phyloP scores from a whole-genome alignment of 495 filamentous ascomycete species.

The Beverwykella pulmonaria region DNA sequence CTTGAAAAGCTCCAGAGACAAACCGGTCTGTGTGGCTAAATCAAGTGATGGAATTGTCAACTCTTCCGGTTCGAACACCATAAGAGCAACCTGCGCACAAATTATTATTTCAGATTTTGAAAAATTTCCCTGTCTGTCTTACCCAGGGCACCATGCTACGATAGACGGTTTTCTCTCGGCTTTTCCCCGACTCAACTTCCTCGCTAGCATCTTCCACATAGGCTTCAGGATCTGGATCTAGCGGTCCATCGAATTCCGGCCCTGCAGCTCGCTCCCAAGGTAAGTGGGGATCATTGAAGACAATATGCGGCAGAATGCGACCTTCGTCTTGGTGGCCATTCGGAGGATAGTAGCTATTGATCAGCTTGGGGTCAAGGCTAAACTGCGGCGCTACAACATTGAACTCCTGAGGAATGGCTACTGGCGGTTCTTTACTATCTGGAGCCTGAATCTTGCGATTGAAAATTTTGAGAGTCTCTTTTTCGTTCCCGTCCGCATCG shows the following conservation, averaged over 20 bases:
- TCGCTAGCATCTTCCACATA: background rate
- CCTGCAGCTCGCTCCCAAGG: conserved; percentile 51
- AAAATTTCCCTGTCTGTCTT: no score
- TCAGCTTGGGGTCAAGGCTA: background rate
- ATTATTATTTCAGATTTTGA: background rate
- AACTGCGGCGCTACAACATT: conserved; percentile 6
- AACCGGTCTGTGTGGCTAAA: background rate
- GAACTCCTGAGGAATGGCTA: background rate
- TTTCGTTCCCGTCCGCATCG: background rate
- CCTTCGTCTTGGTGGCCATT: conserved; percentile 45
- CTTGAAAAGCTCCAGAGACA: background rate
- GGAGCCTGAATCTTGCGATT: background rate
- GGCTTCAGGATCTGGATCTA: background rate
- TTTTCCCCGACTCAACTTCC: background rate
- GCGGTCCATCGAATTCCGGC: background rate
- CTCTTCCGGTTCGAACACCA: background rate
- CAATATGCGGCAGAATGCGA: conserved; percentile 53
- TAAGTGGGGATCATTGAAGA: conserved; percentile 53
- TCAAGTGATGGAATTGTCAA: background rate
- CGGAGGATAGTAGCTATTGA: conserved; percentile 51
- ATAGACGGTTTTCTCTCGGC: background rate
- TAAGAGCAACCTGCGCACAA: background rate
- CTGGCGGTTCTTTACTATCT: background rate
- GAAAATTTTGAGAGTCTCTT: background rate
- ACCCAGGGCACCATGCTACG: background rate